Base-by-base conservation (phyloP, 2,329 filamentous ascomycete species). In the Xenoacremonium recifei region DNA sequence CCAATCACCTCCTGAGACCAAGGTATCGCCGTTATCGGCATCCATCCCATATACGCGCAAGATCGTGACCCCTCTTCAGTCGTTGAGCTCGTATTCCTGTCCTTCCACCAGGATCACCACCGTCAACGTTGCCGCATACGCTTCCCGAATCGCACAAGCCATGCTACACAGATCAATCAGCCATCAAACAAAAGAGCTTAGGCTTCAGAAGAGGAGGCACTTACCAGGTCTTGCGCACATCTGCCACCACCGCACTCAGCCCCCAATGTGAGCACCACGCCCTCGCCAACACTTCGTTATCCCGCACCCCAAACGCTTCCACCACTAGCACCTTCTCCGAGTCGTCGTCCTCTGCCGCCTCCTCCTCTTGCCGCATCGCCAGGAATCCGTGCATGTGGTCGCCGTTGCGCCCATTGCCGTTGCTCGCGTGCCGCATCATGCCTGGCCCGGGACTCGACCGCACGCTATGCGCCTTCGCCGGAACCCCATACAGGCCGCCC, bases 191-290 rank as follows among this genome's bases (percentile, higher is more conserved):
- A 7, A 27, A 30, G 11, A 12, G 19, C 4, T 13, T 9, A 15
- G 18, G 10, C 13, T 18, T 18, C 9, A 30, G 17, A 7, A 13
- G 19, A 27, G 17, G 25, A 37, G 38, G 16, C 35, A 70, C 77
- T 62, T 55, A 81, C 78, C 79, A 89, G 13, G 85, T 89, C 66
- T 75, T 79, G 44, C 76, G 70, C 39, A 87, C 62, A 61, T 89
- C 83, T 7, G 84, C 84, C 44, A 89, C 77, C 15, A 90, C 68
- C 1, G 86, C 85, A 57, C 77, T 82, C 54, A 88, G 65, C 3
- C 86, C 86, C 78, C 84, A 87, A 55, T 88, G 83, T 41, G 84
- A 78, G 60, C 85, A 89, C 86, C 86, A 90, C 6, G 86, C 85
- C 48, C 86, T 71, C 1, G 83, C 85, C 54, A 90, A 75, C 4